Percentiles rank a stretch among this genome's conserved stretches.
Evolutionary conservation across 305 asterid genomes (phyloP).

Genomic region (Coffea humblotiana): DNA sequence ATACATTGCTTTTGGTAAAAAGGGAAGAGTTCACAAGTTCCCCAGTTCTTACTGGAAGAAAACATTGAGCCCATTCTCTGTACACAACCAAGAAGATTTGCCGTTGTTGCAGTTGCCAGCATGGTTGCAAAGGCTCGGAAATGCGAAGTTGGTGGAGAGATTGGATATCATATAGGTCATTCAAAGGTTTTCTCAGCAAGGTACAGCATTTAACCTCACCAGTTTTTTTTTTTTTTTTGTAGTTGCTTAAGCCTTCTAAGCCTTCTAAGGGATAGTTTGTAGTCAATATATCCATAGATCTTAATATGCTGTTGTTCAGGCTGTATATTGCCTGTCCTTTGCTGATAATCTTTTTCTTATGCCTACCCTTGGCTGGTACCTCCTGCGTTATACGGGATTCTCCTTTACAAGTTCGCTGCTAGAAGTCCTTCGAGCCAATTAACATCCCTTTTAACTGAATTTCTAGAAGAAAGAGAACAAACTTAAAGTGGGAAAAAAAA

Average conservation of each 20-base stretch:
- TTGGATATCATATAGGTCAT: constrained; percentile 97
- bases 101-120: constrained; percentile 93
- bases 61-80: constrained; percentile 84
- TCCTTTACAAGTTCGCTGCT: not conserved
- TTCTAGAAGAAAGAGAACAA: not conserved
- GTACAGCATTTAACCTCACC: constrained; percentile 25
- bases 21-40: constrained; percentile 98
- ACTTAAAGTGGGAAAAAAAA: not conserved
- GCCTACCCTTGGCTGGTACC: not conserved
- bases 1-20: constrained; percentile 21
- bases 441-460: not conserved
- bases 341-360: not conserved
- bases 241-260: not conserved
- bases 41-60: constrained; percentile 82
- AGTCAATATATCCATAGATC: not conserved
- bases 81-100: constrained; percentile 97
- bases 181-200: constrained; percentile 73
- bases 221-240: not conserved
- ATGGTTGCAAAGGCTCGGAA: constrained; percentile 89
- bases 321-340: not conserved
- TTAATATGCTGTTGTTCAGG: not conserved
- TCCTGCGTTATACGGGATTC: not conserved
- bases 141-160: constrained; percentile 90
- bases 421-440: not conserved
- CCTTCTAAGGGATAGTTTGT: constrained; percentile 29